Evolutionary conservation across 2,329 filamentous ascomycete genomes (phyloP), one percentile per base, ranked within the genome.

Genomic region (Volutella citrinella): DNA sequence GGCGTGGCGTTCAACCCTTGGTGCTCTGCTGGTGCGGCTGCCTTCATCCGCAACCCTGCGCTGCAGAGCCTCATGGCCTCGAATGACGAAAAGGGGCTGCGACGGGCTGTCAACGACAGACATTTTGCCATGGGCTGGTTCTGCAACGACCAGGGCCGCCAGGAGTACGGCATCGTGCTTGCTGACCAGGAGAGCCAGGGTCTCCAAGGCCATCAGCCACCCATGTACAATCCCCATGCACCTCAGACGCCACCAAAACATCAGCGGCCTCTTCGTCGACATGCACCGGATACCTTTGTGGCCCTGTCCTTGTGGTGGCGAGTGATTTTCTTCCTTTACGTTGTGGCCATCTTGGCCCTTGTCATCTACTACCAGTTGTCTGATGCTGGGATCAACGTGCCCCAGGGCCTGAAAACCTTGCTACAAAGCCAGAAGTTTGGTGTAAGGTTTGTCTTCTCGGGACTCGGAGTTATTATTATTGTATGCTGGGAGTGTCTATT

Each of bases 401-500:
- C 23, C 42, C 44, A 17, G 43, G 38, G 17, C 55, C 64, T 39
- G 52, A 60, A 38, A 43, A 45, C 13, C 56, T 60, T 37, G 52
- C 49, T 70, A 51, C 59, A 64, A 26, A 54, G 57, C n/a, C 57
- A 66, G 38, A 52, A 51, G 5, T 68, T 70, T 31, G 66, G 66
- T 6, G 61, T 66, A 1, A 53, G 67, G 7, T 70, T 71, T 31
- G 44, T 70, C 7, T 61, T 65, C 30, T 65, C 67, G 4, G 49
- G 52, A 0, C 33, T 69, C 0, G 68, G 67, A 10, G 65, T 70
- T 2, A 43, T 56, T 12, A 54, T 67, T 5, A 59, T 64, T 6
- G 56, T 69, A 19, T 59, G 60, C 28, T 70, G 64, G 66, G 52
- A 61, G 10, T 54, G 56, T 2, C 56, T 70, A 5, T 68, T 69